Evolutionary conservation across 352 stramenopile genomes (phyloP), one percentile per base, ranked within the genome.

Genomic region (Globisporangium radiosum): DNA sequence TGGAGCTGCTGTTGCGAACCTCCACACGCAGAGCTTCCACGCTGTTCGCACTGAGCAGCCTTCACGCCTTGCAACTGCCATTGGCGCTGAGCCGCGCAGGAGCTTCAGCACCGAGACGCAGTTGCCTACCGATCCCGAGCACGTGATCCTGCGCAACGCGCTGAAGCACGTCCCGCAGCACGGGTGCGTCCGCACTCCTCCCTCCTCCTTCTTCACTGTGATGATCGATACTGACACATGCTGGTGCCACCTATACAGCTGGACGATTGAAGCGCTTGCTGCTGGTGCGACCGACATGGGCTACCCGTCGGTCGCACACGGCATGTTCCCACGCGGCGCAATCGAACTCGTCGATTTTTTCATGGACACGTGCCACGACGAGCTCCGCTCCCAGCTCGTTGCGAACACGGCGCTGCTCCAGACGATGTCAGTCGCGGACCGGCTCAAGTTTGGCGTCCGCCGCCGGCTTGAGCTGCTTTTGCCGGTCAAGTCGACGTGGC

Each of bases 321-420:
- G 85, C 33, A 91, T 92, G 83, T 85, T 95, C 49, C 60, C 75
- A 10, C 81, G 82, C 40, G 85, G 85, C 19, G 69, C 79, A 42
- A 74, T 90, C n/a, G 83, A 93, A 43, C 65, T 95, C 19, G 85
- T 93, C 14, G 78, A 93, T 56, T 88, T 78, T 66, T 95, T 91
- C 57, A 95, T 95, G 85, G 80, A 95, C 65, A 76, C 76, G 56
- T 74, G 81, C 55, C 67, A 81, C 57, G 56, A 73, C 55, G 64
- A 88, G 55, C 69, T 90, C 38, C 82, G 77, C n/a, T 60, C 72
- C 43, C 78, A 71, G 64, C 64, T 90, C n/a, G 72, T 82, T 56
- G 60, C 59, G 17, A 77, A 84, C 69, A 88, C 77, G 58, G 69
- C 78, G 1, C 60, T 76, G 63, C 66, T 91, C 44, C 81, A 90